A percentile compares a stretch with the other conserved stretches of the same genome.
Evolutionary conservation across 352 stramenopile species (phyloP).

Genomic region (Phytophthora tentaculata): DNA sequence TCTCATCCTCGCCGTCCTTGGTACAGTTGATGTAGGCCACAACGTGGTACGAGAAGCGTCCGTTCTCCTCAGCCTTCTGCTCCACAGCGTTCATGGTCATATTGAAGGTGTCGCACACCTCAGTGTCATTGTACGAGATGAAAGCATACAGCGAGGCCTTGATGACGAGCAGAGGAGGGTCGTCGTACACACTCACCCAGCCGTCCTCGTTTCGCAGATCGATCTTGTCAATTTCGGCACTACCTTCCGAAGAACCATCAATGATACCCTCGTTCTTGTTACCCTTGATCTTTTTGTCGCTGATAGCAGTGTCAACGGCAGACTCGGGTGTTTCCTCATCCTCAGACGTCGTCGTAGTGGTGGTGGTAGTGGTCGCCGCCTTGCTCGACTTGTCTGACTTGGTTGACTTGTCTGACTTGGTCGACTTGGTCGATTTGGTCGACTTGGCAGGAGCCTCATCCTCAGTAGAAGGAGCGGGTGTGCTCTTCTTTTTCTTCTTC

Average conservation of each 20-base stretch:
- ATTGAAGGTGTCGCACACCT: slow-evolving; percentile 86
- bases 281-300: slow-evolving; percentile 78
- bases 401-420: too few relatives aligned
- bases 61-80: slow-evolving; percentile 78
- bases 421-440: slow-evolving; percentile 1
- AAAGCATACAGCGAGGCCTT: slow-evolving; percentile 89
- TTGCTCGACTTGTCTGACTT: slow-evolving; percentile 14
- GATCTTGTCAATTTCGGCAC: slow-evolving; percentile 87
- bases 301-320: slow-evolving; percentile 22
- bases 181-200: slow-evolving; percentile 86
- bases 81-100: slow-evolving; percentile 88
- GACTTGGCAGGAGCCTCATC: slow-evolving; percentile 11
- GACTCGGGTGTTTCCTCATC: slow-evolving; percentile 18
- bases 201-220: slow-evolving; percentile 72
- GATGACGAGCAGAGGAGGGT: slow-evolving; percentile 79
- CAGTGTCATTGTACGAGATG: slow-evolving; percentile 85
- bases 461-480: slow-evolving; percentile 12
- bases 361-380: neutral
- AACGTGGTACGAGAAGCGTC: slow-evolving; percentile 80
- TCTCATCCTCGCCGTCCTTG: slow-evolving; percentile 76
- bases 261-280: slow-evolving; percentile 80
- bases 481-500: slow-evolving; percentile 38
- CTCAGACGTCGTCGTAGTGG: slow-evolving; percentile 7
- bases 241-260: slow-evolving; percentile 80
- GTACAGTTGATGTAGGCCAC: slow-evolving; percentile 89